Percentiles rank a stretch among this genome's conserved stretches.
These are phyloP conservation scores for Zizania latifolia DNA, from an alignment of 176 grass and related monocot species.

Conservation along the genomic window DNA sequence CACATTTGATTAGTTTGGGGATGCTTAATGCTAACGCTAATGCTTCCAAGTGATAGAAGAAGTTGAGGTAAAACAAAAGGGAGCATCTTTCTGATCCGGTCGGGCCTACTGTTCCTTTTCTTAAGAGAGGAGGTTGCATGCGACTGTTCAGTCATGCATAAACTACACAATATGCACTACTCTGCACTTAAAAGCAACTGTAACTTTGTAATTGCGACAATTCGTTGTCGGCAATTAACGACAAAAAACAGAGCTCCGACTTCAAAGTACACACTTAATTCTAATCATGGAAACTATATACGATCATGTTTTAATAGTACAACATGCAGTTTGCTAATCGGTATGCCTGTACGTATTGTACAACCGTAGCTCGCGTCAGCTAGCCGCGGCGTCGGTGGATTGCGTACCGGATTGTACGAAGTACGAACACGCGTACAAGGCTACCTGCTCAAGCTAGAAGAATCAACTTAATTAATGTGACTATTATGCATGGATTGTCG, in stretches of 20 bases:
- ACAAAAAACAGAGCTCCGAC: background rate
- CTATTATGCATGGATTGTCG: background rate
- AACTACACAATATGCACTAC: background rate
- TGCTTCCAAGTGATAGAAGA: background rate
- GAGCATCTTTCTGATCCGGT: background rate
- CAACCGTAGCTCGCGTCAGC: background rate
- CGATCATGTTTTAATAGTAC: too few species aligned
- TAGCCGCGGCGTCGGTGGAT: background rate
- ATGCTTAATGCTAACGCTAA: too few species aligned
- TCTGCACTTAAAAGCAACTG: background rate
- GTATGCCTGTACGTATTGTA: too few species aligned
- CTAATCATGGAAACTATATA: too few species aligned
- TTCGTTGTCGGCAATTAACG: background rate
- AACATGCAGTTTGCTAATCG: too few species aligned
- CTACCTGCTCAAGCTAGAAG: background rate
- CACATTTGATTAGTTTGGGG: too few species aligned
- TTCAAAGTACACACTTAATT: background rate
- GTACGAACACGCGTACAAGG: background rate
- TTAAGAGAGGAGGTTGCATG: conserved; percentile 5
- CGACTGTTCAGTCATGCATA: background rate
- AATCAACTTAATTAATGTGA: background rate
- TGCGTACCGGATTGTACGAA: background rate
- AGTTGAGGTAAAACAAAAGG: background rate
- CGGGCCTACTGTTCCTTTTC: background rate
- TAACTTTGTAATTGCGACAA: too few species aligned